Evolutionary conservation across 208 protist genomes (phyloP), one percentile per base, ranked within the genome.

Genomic region (Wallacemonas rigidus): DNA sequence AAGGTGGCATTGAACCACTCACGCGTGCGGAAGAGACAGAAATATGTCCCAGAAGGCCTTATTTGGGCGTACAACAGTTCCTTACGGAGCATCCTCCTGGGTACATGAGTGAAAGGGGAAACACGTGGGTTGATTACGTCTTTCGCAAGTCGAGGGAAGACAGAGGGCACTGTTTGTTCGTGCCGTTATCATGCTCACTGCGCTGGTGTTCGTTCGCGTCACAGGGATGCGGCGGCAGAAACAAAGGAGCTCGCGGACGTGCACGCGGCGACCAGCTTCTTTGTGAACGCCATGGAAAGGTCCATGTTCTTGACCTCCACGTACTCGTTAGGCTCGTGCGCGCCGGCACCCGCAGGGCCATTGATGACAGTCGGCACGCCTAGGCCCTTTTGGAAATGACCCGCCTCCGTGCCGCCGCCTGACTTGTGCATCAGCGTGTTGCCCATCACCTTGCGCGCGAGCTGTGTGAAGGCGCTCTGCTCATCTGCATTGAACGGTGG

Each of bases 261-360:
- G 60, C 40, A 45, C 40, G 41, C 60, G 7, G 60, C 40, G 12
- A 86, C 81, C 40, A 86, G 58, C 41, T 82, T 71, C 57, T 62
- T 60, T 55, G 81, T 82, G 64, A 86, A 82, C 26, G 14, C 43
- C 2, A 50, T 63, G 64, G 67, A 76, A 56, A 76, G 78, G 26
- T 84, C 77, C 44, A 87, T 76, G 45, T 83, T 63, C 1, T 80
- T 76, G 45, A 85, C 60, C 14, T 67, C 45, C 4, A 85, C 75
- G 69, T 81, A 88, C 68, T 92, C 87, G 75, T 92, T 89, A 36
- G 86, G 41, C 63, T 86, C 61, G 75, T 88, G 82, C 60, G 83
- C 87, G n/a, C 73, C 45, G 45, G 62, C 71, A 38, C 79, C 81
- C 11, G 79, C 87, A n/a, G 85, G 83, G 12, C 83, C 87, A 51